Evolutionary conservation across 2,329 filamentous ascomycete genomes (phyloP).

Genomic region (Pseudocercospora cruenta): DNA sequence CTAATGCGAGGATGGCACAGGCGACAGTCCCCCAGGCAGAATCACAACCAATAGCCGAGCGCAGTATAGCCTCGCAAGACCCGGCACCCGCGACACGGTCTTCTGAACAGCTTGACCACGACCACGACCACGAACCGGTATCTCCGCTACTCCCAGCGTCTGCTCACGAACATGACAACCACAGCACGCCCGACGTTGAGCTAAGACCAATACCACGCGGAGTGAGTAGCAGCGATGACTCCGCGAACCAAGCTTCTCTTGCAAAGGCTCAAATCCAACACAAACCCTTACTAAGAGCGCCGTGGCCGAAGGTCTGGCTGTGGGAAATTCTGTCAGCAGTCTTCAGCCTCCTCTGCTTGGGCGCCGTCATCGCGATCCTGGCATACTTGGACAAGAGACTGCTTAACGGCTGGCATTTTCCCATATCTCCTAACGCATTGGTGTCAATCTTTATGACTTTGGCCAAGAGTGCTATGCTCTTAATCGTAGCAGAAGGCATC

Average conservation of each 20-base stretch:
- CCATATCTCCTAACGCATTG: slow-evolving; percentile 1
- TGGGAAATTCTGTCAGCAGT: not conserved
- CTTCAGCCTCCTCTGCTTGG: not conserved
- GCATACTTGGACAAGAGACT: not conserved
- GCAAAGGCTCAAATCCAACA: not conserved
- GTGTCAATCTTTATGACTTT: slow-evolving; percentile 1
- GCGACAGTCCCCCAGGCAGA: not conserved
- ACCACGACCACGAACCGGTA: not conserved
- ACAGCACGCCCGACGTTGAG: not conserved
- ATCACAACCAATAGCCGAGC: not conserved
- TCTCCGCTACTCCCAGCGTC: not conserved
- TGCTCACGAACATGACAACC: not conserved
- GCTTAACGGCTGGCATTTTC: not conserved
- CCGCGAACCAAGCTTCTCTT: not conserved
- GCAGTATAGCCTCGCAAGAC: not conserved
- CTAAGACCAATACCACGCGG: not conserved
- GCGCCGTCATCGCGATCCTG: not conserved
- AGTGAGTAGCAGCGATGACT: not conserved
- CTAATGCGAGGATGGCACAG: not conserved
- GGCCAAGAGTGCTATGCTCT: slow-evolving; percentile 1
- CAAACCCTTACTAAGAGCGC: not conserved
- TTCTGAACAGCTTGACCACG: not conserved
- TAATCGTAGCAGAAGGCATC: not conserved
- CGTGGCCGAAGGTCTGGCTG: not conserved
- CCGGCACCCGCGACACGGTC: not conserved